phyloP scores from a whole-genome alignment of 192 early-diverging fungal genomes.

The Polychytrium aggregatum region DNA sequence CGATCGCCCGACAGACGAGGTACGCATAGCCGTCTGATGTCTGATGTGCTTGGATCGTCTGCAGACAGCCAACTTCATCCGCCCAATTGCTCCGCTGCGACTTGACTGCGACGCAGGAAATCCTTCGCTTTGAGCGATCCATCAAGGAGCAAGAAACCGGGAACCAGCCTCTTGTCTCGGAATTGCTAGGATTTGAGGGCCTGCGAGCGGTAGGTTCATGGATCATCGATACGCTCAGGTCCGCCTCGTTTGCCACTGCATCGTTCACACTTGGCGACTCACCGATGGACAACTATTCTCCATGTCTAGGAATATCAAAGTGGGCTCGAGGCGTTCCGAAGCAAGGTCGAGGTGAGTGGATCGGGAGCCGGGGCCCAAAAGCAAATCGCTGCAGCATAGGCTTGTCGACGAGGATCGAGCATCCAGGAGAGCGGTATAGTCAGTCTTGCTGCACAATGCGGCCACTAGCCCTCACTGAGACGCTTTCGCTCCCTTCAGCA shows the following conservation, averaged over 20 bases:
- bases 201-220: constrained; percentile 12
- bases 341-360: constrained; percentile 10
- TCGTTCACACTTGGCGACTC: not conserved
- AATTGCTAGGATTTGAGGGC: constrained; percentile 12
- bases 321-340: constrained; percentile 7
- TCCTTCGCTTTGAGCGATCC: constrained; percentile 26
- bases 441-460: not conserved
- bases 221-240: constrained; percentile 1
- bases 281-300: not conserved
- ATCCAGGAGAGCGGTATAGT: not conserved
- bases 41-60: too few species aligned
- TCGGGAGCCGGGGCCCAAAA: not conserved
- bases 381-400: too few species aligned
- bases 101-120: too few species aligned
- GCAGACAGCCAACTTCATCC: too few species aligned
- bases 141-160: constrained; percentile 21
- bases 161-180: constrained; percentile 21
- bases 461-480: not conserved
- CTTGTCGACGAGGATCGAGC: not conserved
- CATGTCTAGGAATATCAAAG: constrained; percentile 10
- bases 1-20: too few species aligned
- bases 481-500: not conserved
- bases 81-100: too few species aligned
- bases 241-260: not conserved
- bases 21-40: too few species aligned